Conservation (phyloP, 139 green algal genomes). For the Chlamydomonas urium region DNA sequence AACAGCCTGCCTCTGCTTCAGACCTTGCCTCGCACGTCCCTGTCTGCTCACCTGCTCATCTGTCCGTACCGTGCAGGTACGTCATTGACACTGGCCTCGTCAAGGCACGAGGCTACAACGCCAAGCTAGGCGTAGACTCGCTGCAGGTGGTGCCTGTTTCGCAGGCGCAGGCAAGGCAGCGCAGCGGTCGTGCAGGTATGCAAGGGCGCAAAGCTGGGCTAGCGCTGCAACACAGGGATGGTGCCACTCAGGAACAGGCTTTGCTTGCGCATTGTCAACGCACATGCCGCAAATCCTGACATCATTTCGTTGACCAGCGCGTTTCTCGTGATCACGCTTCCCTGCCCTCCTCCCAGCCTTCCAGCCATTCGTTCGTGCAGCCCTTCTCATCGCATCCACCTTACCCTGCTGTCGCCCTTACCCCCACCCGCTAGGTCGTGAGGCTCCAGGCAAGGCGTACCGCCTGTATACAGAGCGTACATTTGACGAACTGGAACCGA, state of each 20-base stretch:
- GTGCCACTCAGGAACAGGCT: too few relatives aligned
- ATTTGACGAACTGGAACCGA: slow-evolving; percentile 55
- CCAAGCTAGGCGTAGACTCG: slow-evolving; percentile 67
- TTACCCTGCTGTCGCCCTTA: too few relatives aligned
- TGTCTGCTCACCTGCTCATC: background rate
- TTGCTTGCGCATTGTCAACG: too few relatives aligned
- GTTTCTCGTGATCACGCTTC: too few relatives aligned
- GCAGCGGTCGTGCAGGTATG: slow-evolving; percentile 73
- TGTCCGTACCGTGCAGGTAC: slow-evolving; percentile 49
- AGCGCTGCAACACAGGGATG: too few relatives aligned
- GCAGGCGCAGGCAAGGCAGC: slow-evolving; percentile 81
- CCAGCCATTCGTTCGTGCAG: too few relatives aligned
- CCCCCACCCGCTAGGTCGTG: too few relatives aligned
- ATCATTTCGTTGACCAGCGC: too few relatives aligned
- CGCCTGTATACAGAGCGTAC: slow-evolving; percentile 85
- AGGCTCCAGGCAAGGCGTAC: slow-evolving; percentile 83
- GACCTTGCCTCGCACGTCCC: background rate
- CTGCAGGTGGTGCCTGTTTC: slow-evolving; percentile 72
- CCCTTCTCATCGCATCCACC: too few relatives aligned
- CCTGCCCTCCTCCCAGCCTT: too few relatives aligned
- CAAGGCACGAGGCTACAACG: slow-evolving; percentile 78
- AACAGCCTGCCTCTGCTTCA: background rate
- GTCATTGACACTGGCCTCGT: slow-evolving; percentile 79
- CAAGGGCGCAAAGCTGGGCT: too few relatives aligned
- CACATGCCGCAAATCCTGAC: too few relatives aligned